Percentiles rank a stretch among this genome's conserved stretches.
Conservation (phyloP, 148 eudicot genomes). For the Chenopodium formosanum region DNA sequence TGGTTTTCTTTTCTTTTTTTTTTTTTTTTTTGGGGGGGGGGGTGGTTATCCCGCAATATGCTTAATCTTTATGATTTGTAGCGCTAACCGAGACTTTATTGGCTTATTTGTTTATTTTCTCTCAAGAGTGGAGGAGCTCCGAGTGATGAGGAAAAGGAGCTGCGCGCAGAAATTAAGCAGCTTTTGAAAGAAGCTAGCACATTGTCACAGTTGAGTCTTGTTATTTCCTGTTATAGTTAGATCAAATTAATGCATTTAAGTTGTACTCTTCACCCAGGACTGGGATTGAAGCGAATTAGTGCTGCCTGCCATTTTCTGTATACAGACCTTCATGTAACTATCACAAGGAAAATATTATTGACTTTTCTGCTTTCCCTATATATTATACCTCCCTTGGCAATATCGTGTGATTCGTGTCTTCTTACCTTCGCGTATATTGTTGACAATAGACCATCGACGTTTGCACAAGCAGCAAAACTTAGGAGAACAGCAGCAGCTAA, state of each 20-base stretch:
- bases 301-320: background rate
- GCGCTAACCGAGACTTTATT: background rate
- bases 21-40: too few species aligned
- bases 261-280: background rate
- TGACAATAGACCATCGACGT: conserved; percentile 83
- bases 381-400: background rate
- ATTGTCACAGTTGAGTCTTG: conserved; percentile 65
- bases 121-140: conserved; percentile 43
- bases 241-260: background rate
- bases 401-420: background rate
- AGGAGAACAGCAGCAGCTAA: conserved; percentile 84
- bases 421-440: conserved; percentile 8
- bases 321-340: background rate
- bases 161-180: conserved; percentile 76
- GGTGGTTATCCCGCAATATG: background rate
- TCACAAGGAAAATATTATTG: background rate
- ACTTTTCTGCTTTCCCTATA: background rate
- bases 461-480: conserved; percentile 97
- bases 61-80: background rate
- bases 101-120: conserved; percentile 10
- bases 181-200: conserved; percentile 77
- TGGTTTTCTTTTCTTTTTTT: background rate
- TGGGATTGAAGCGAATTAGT: background rate
- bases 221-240: background rate
- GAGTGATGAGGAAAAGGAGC: conserved; percentile 42